Conservation (phyloP, 2,329 filamentous ascomycete species). For the Trichoderma atrobrunneum region DNA sequence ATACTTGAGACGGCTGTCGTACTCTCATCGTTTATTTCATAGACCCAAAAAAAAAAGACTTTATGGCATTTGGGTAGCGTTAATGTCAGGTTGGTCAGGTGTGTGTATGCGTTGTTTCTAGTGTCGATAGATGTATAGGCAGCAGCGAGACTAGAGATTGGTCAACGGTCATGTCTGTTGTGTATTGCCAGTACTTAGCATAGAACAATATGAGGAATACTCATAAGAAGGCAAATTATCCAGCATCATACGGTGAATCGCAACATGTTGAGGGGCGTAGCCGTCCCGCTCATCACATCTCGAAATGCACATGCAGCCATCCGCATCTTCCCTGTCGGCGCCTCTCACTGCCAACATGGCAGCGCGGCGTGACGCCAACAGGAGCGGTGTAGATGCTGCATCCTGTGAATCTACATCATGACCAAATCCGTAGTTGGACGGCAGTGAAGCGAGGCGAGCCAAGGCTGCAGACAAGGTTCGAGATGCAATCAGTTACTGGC, state of each 20-base stretch:
- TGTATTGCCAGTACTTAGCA: background rate
- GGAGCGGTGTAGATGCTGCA: background rate
- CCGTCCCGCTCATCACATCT: background rate
- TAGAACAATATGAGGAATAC: background rate
- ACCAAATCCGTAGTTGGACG: background rate
- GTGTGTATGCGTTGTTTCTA: background rate
- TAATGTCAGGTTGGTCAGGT: background rate
- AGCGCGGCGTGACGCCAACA: background rate
- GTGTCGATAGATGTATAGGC: background rate
- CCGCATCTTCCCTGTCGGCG: background rate
- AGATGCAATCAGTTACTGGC: background rate
- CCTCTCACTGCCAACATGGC: background rate
- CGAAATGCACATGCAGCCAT: conserved; percentile 1
- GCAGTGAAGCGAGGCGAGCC: background rate
- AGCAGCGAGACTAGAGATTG: background rate
- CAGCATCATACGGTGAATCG: background rate
- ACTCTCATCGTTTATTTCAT: background rate
- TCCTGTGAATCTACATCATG: background rate
- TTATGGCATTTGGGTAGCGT: background rate
- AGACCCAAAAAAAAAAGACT: background rate
- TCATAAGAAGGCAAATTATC: background rate
- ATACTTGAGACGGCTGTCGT: background rate
- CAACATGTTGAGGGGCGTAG: background rate
- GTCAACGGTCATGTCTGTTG: background rate
- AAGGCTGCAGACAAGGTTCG: background rate